Evolutionary conservation across 331 rosid species (phyloP).

Genomic region (Ulmus americana): DNA sequence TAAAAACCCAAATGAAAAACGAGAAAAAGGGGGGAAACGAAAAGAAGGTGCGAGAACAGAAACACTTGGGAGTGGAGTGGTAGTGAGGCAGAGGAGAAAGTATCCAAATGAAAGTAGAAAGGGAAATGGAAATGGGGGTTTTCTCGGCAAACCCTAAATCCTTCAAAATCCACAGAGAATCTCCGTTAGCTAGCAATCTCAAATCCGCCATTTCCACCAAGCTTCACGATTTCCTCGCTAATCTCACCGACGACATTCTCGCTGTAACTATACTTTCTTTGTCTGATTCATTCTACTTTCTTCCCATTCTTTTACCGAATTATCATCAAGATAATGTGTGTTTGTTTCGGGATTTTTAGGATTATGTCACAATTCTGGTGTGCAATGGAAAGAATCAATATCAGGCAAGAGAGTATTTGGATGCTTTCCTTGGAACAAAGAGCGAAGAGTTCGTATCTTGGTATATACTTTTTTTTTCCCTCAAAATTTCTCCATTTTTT

Average conservation of each 20-base stretch:
- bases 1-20: too few relatives aligned
- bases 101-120: not conserved
- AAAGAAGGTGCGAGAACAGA: too few relatives aligned
- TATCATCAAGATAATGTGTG: not conserved
- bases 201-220: conserved; percentile 22
- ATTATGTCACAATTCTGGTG: conserved; percentile 27
- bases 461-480: conserved; percentile 1
- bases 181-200: conserved; percentile 11
- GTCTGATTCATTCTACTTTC: not conserved
- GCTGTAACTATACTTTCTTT: conserved; percentile 11
- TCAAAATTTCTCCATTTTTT: not conserved
- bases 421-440: conserved; percentile 22
- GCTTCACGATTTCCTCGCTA: conserved; percentile 20
- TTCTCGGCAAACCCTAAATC: conserved; percentile 20
- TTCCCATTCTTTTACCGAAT: too few relatives aligned
- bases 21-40: too few relatives aligned
- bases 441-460: conserved; percentile 27
- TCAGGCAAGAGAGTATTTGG: conserved; percentile 31
- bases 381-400: conserved; percentile 34
- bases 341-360: conserved; percentile 3
- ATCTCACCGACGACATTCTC: conserved; percentile 18
- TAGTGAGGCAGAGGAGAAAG: not conserved
- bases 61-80: too few relatives aligned
- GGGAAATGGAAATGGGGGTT: conserved; percentile 6
- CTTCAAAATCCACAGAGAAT: conserved; percentile 20